Conservation (phyloP, 2,329 filamentous ascomycete species). For the Monosporascus sp. region DNA sequence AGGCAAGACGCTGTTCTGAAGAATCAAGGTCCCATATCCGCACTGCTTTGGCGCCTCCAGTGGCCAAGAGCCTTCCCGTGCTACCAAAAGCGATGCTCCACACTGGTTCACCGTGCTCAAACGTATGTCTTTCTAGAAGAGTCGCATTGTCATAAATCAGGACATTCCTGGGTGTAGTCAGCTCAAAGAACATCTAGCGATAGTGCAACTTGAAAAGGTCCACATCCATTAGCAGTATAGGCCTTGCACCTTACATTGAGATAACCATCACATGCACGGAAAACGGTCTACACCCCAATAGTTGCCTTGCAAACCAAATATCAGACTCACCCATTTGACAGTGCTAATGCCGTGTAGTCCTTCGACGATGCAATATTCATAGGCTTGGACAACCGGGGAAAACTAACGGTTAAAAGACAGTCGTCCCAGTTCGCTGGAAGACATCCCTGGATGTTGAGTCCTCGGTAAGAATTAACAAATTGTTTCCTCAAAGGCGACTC, state of each 20-base stretch:
- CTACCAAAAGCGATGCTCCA: constrained; percentile 13
- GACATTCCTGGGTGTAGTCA: not conserved
- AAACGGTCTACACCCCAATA: too few species aligned
- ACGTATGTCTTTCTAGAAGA: constrained; percentile 8
- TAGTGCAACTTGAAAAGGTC: too few species aligned
- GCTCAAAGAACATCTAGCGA: too few species aligned
- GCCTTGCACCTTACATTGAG: too few species aligned
- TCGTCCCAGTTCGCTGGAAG: constrained; percentile 14
- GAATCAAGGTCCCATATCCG: constrained; percentile 9
- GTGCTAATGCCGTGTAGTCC: constrained; percentile 10
- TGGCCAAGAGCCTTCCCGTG: constrained; percentile 6
- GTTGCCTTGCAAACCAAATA: too few species aligned
- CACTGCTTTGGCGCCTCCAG: constrained; percentile 8
- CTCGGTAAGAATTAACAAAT: constrained; percentile 10
- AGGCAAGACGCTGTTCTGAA: constrained; percentile 2
- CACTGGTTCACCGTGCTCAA: constrained; percentile 14
- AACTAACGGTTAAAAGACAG: constrained; percentile 15
- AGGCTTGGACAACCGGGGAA: constrained; percentile 5
- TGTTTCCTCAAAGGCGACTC: constrained; percentile 15
- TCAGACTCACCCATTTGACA: constrained; percentile 7
- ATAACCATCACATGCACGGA: too few species aligned
- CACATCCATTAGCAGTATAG: too few species aligned
- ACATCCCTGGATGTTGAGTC: constrained; percentile 12
- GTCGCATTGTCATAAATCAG: constrained; percentile 16
- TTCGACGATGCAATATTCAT: constrained; percentile 3